These are phyloP conservation scores for Penicillium malachiteum DNA, from an alignment of 495 filamentous ascomycete species.

Conservation along the genomic window DNA sequence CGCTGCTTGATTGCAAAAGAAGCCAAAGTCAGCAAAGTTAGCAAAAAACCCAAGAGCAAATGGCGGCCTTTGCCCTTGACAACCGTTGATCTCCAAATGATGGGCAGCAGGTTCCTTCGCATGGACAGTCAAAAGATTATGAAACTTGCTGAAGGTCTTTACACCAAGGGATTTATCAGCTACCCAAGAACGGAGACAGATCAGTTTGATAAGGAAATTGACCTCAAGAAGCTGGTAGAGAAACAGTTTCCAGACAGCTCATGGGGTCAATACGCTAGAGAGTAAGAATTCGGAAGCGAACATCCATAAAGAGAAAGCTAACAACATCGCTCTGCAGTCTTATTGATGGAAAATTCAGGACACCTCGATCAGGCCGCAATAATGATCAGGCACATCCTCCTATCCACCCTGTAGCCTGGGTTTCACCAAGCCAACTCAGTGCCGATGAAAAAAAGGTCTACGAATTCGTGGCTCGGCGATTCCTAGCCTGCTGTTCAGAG, in stretches of 20 bases:
- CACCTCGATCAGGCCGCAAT: conserved; percentile 76
- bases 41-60: conserved; percentile 88
- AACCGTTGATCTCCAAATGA: conserved; percentile 98
- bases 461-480: conserved; percentile 91
- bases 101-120: conserved; percentile 79
- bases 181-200: conserved; percentile 98
- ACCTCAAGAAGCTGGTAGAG: conserved; percentile 74
- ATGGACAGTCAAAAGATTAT: conserved; percentile 87
- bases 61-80: conserved; percentile 93
- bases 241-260: conserved; percentile 73
- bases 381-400: conserved; percentile 97
- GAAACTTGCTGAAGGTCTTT: conserved; percentile 85
- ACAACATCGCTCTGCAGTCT: conserved; percentile 45
- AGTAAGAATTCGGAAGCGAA: conserved; percentile 30
- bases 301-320: conserved; percentile 3
- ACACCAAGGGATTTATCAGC: conserved; percentile 92
- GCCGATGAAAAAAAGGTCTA: conserved; percentile 75
- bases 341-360: conserved; percentile 73
- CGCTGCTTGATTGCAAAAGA: conserved; percentile 73
- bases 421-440: conserved; percentile 56
- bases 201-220: conserved; percentile 88
- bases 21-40: conserved; percentile 78
- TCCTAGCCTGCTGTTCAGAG: conserved; percentile 93
- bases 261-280: conserved; percentile 84
- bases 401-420: conserved; percentile 89